Base-by-base conservation (phyloP, 805 yeast species). In the Metschnikowia gelsemii region DNA sequence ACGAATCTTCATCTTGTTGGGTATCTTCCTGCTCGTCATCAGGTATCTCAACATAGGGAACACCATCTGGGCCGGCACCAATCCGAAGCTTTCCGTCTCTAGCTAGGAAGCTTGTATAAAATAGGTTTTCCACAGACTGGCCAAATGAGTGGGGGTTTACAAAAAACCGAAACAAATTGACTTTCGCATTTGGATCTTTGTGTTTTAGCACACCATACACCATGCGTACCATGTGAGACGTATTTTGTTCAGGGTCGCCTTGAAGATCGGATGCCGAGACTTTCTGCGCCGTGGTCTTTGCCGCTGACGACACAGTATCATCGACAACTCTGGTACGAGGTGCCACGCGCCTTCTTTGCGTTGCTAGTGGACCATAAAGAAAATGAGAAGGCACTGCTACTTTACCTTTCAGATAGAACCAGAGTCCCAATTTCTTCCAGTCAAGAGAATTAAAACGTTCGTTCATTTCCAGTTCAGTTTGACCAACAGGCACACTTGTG, bases 71-170 rank as follows among this genome's bases (percentile, higher is more conserved):
- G 33, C 70, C 72, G n/a, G 70, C 41, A 26, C 56, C 77, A 17
- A 88, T 51, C 18, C 68, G 63, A 25, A 88, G 61, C 50, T 70
- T 78, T 0, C 86, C 89, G 53, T 87, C 95, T 52, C 82, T 77
- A 2, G 88, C 77, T 32, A 91, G 64, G 54, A 90, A 89, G 57
- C 96, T 84, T 0, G 87, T 74, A 55, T 82, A 86, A 54, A 90
- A 90, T 53, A 91, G 63, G 56, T 87, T 88, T 59, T 91, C 97
- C 2, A 90, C 81, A 1, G 89, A 76, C 57, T 83, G 89, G 1
- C 84, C 70, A 61, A 83, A 90, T 5, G 91, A 82, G 12, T 64
- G 47, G 0, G 96, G 96, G 57, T 91, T 81, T 14, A 90, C 67
- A 37, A 87, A 75, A 51, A 85, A 82, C 46, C 72, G 68, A 55